Percentiles rank a stretch among this genome's conserved stretches.
phyloP scores from a whole-genome alignment of 345 rosid species.

The Hibiscus syriacus region DNA sequence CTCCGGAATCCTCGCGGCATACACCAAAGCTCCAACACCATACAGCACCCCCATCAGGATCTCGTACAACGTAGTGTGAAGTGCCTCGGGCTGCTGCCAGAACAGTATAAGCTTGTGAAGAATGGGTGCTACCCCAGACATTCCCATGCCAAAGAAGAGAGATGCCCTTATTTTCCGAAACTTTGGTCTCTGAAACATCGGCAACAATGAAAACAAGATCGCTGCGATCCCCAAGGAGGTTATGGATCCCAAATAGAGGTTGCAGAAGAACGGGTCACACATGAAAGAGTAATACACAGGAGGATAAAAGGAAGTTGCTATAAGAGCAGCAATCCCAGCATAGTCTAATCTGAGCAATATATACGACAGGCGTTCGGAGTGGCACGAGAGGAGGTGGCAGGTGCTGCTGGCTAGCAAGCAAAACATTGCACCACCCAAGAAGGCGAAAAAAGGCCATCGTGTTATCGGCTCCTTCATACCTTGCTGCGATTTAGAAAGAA shows the following conservation, averaged over 20 bases:
- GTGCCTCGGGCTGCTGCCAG: not conserved
- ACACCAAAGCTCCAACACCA: too few relatives aligned
- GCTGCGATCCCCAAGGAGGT: not conserved
- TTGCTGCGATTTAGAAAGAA: too few relatives aligned
- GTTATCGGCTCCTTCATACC: too few relatives aligned
- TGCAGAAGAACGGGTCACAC: not conserved
- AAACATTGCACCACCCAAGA: not conserved
- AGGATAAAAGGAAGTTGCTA: not conserved
- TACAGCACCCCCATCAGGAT: too few relatives aligned
- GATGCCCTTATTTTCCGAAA: not conserved
- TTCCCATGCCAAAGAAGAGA: not conserved
- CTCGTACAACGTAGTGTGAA: too few relatives aligned
- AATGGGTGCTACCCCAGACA: not conserved
- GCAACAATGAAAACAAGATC: not conserved
- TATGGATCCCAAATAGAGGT: not conserved
- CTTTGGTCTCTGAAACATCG: not conserved
- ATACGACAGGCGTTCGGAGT: not conserved
- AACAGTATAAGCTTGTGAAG: not conserved
- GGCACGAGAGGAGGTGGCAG: not conserved
- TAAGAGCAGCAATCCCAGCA: not conserved
- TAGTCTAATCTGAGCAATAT: not conserved
- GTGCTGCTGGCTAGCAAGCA: not conserved
- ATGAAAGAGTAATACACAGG: not conserved
- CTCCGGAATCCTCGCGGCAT: too few relatives aligned
- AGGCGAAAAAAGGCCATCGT: not conserved